These are phyloP conservation scores for Fusarium sp. DNA, from an alignment of 2,329 filamentous ascomycete genomes.

Conservation along the genomic window DNA sequence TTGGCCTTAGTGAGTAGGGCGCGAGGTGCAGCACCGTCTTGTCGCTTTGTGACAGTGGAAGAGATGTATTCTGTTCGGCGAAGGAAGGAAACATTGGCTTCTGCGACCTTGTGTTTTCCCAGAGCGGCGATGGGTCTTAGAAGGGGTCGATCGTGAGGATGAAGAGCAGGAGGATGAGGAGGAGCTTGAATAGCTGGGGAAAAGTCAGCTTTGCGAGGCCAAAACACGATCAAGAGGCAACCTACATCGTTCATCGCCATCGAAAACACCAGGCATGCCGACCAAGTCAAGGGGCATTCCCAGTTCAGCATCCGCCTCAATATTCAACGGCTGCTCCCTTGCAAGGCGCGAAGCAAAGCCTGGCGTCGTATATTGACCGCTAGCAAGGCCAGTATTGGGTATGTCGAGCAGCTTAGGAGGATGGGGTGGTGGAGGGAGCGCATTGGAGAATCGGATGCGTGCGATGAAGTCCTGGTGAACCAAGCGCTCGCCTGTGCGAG, in stretches of 20 bases:
- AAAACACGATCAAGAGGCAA: neutral
- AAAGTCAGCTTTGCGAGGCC: slow-evolving; percentile 18
- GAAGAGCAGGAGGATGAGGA: slow-evolving; percentile 75
- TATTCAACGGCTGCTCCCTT: slow-evolving; percentile 92
- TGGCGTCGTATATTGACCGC: slow-evolving; percentile 89
- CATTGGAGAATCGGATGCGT: slow-evolving; percentile 94
- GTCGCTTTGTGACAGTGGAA: slow-evolving; percentile 64
- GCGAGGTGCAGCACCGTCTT: slow-evolving; percentile 58
- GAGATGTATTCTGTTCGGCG: slow-evolving; percentile 97
- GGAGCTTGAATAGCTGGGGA: slow-evolving; percentile 83
- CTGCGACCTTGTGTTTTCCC: slow-evolving; percentile 82
- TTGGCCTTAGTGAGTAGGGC: slow-evolving; percentile 51
- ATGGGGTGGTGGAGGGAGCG: slow-evolving; percentile 91
- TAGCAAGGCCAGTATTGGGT: slow-evolving; percentile 88
- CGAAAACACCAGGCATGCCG: slow-evolving; percentile 93
- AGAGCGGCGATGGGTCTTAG: slow-evolving; percentile 86
- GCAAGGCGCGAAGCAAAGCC: slow-evolving; percentile 90
- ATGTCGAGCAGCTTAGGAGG: slow-evolving; percentile 98
- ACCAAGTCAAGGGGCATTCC: slow-evolving; percentile 97
- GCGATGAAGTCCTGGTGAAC: slow-evolving; percentile 97
- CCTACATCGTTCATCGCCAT: slow-evolving; percentile 92
- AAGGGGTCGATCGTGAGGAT: slow-evolving; percentile 86
- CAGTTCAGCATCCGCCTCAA: slow-evolving; percentile 96
- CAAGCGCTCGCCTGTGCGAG: slow-evolving; percentile 66
- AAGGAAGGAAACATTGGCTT: slow-evolving; percentile 89